Evolutionary conservation across 2,329 filamentous ascomycete genomes (phyloP).

Genomic region (Ophioceras dolichostomum): DNA sequence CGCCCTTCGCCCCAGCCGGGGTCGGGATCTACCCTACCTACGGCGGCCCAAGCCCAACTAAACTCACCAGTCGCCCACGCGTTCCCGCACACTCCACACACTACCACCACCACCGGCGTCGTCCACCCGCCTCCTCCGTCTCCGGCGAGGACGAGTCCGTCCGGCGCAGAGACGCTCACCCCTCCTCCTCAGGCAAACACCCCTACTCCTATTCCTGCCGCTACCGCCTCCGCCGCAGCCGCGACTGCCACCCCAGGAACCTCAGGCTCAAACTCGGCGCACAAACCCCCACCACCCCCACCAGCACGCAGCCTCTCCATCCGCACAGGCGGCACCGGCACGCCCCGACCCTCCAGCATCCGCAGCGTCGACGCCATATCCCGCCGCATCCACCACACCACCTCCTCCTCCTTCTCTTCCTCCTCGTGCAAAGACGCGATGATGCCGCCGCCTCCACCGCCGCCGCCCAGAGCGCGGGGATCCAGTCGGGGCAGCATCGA

Average conservation of each 20-base stretch:
- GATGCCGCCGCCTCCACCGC: slow-evolving; percentile 37
- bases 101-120: neutral
- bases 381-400: slow-evolving; percentile 5
- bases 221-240: neutral
- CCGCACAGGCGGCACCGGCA: slow-evolving; percentile 10
- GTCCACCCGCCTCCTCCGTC: neutral
- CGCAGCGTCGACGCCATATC: slow-evolving; percentile 24
- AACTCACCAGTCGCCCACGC: too few species aligned
- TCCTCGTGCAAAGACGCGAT: neutral
- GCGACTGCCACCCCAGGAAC: slow-evolving; percentile 8
- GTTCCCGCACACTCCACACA: too few species aligned
- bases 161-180: neutral
- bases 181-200: neutral
- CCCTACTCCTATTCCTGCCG: neutral
- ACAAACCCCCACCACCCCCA: slow-evolving; percentile 21
- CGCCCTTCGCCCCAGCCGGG: too few species aligned
- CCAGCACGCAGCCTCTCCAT: slow-evolving; percentile 18
- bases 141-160: neutral
- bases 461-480: slow-evolving; percentile 31
- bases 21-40: too few species aligned
- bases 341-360: slow-evolving; percentile 32
- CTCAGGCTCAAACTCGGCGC: neutral
- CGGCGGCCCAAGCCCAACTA: too few species aligned
- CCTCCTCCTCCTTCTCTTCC: neutral
- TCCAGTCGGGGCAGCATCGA: slow-evolving; percentile 32